Conservation (phyloP, 768 basidiomycete species). For the Collybia mongolica region DNA sequence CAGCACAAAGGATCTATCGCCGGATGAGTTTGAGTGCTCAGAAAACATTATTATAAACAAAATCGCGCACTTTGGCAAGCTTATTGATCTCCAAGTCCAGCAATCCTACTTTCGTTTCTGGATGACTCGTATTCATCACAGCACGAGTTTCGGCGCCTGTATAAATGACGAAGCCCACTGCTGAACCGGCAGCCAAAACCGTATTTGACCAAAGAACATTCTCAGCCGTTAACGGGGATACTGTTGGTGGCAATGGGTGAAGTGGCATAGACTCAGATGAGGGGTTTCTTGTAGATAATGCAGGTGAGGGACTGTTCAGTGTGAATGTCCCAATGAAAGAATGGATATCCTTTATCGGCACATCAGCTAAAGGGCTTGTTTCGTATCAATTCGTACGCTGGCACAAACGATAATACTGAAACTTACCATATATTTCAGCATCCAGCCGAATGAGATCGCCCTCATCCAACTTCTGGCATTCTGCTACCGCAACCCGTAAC, state of each 20-base stretch:
- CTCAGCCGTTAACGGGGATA: conserved; percentile 90
- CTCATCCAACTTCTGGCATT: conserved; percentile 72
- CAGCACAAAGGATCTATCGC: conserved; percentile 83
- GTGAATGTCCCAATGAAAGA: conserved; percentile 93
- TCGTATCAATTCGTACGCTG: conserved; percentile 12
- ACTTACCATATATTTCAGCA: conserved; percentile 86
- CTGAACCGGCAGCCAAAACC: conserved; percentile 92
- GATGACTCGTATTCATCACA: conserved; percentile 98
- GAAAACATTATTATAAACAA: background rate
- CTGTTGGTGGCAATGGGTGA: conserved; percentile 44
- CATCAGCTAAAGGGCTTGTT: conserved; percentile 61
- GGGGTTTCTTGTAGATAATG: conserved; percentile 19
- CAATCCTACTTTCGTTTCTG: conserved; percentile 90
- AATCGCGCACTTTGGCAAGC: conserved; percentile 86
- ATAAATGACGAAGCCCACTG: conserved; percentile 90
- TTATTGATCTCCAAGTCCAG: conserved; percentile 94
- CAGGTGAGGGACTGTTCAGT: conserved; percentile 47
- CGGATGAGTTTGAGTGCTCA: background rate
- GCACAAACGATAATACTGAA: background rate
- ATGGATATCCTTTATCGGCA: conserved; percentile 96
- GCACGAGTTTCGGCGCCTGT: conserved; percentile 95
- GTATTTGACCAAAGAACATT: conserved; percentile 98
- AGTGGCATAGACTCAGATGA: conserved; percentile 33
- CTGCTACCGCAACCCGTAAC: conserved; percentile 82
- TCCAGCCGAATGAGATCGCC: conserved; percentile 61